Conservation (phyloP, 2,329 filamentous ascomycete species). For the Penicillium sp. region DNA sequence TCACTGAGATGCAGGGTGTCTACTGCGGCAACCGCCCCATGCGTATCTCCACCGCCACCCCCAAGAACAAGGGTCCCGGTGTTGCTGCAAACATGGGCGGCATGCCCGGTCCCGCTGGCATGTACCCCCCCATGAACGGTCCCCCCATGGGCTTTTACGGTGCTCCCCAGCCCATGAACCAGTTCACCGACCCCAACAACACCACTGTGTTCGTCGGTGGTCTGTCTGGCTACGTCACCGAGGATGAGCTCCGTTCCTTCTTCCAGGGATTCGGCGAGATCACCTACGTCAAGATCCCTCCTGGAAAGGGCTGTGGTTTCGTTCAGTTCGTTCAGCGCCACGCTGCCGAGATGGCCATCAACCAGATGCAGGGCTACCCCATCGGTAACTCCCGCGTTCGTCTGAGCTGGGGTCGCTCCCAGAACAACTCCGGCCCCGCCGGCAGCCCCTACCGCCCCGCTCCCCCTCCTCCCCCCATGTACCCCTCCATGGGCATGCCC, state of each 20-base stretch:
- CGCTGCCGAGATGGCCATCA: slow-evolving; percentile 99
- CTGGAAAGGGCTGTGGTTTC: slow-evolving; percentile 98
- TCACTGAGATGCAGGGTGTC: slow-evolving; percentile 98
- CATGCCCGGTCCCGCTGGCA: slow-evolving; percentile 59
- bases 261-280: slow-evolving; percentile 99
- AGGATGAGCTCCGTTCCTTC: slow-evolving; percentile 99
- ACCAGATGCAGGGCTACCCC: slow-evolving; percentile 99
- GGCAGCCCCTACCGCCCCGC: slow-evolving; percentile 96
- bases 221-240: slow-evolving; percentile 94
- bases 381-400: slow-evolving; percentile 98
- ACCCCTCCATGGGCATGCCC: slow-evolving; percentile 68
- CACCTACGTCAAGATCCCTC: slow-evolving; percentile 99
- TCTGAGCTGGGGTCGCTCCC: slow-evolving; percentile 93
- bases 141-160: slow-evolving; percentile 66
- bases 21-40: slow-evolving; percentile 99
- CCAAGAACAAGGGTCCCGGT: slow-evolving; percentile 75
- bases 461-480: slow-evolving; percentile 70
- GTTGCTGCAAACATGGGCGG: slow-evolving; percentile 52
- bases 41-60: slow-evolving; percentile 96
- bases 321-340: slow-evolving; percentile 99
- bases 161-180: slow-evolving; percentile 86
- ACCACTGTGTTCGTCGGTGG: slow-evolving; percentile 98
- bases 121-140: slow-evolving; percentile 68
- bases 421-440: slow-evolving; percentile 97
- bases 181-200: slow-evolving; percentile 99